These are phyloP conservation scores for Solanum gracilifrons DNA, from an alignment of 257 asterid genomes.

Conservation along the genomic window DNA sequence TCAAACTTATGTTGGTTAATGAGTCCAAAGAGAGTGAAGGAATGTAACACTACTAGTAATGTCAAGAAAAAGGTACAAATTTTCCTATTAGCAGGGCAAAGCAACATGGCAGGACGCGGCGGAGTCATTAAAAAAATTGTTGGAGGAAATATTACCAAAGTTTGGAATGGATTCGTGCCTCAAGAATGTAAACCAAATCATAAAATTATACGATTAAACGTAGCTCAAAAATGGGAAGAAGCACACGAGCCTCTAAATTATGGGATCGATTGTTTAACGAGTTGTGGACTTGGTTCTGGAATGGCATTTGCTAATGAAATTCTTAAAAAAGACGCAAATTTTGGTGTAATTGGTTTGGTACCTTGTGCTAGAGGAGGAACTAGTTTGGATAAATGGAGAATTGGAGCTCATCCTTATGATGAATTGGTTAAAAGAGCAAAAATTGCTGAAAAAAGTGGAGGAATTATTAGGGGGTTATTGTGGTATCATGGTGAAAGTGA, in stretches of 20 bases:
- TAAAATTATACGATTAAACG: conserved; percentile 8
- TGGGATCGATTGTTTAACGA: conserved; percentile 10
- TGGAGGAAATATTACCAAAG: not conserved
- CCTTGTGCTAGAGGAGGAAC: conserved; percentile 40
- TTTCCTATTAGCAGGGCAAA: conserved; percentile 36
- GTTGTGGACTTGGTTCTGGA: conserved; percentile 41
- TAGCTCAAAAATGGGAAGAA: conserved; percentile 8
- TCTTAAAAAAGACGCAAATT: not conserved
- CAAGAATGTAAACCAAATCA: conserved; percentile 5
- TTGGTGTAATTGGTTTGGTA: conserved; percentile 22
- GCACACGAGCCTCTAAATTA: conserved; percentile 34
- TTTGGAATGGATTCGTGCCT: conserved; percentile 21
- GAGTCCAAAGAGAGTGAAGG: not conserved
- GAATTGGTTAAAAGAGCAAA: conserved; percentile 15
- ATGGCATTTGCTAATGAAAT: conserved; percentile 30
- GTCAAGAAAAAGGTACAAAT: not conserved
- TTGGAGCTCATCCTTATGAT: not conserved
- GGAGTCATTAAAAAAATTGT: conserved; percentile 1
- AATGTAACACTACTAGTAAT: not conserved
- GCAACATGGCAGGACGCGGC: conserved; percentile 40
- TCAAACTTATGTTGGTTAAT: not conserved
- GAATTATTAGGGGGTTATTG: conserved; percentile 16
- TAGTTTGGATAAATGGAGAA: conserved; percentile 16
- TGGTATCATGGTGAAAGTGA: conserved; percentile 45
- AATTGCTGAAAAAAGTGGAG: conserved; percentile 11